Evolutionary conservation across 2,329 filamentous ascomycete genomes (phyloP), one percentile per base, ranked within the genome.

Genomic region (Penicillium rolfsii): DNA sequence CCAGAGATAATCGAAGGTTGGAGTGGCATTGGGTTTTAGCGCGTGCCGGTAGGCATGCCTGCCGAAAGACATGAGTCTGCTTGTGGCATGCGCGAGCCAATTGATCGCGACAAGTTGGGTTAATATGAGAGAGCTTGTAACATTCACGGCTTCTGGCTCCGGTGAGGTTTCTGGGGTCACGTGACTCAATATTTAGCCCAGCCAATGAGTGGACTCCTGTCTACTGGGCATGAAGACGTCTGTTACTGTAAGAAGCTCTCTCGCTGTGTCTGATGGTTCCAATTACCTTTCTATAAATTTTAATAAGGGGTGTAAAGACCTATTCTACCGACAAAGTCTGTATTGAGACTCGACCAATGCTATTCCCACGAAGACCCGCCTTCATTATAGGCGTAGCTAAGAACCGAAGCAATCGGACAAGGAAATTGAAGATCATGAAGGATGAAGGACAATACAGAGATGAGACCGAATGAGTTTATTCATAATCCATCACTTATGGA

Each of bases 31-130:
- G 14, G 71, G 67, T 54, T 72, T 72, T 30, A 73, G 61, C 52
- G 73, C 72, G 71, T 77, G 76, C 71, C 77, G 67, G 60, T 71
- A 79, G 64, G 74, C 77, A 78, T 76, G 74, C 65, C 76, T 75
- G 68, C 76, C 69, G 59, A 79, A 67, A 74, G 77, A 78, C 78
- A 80, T 80, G 64, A 56, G 66, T 66, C 55, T n/a, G 60, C 41
- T 38, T 58, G 57, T 61, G 52, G 58, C 64, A 66, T 68, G 60
- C 65, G 64, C 60, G 52, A 63, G 69, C 60, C 65, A 67, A 69
- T 70, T 71, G 64, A 41, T 7, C 55, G 48, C 43, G 41, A 56
- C 28, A 24, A 14, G 11, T 50, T 62, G 16, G 26, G 33, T 12
- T 24, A 30, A 28, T 11, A 5, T 22, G 11, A 14, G 5, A 8